A percentile compares a stretch with the other conserved stretches of the same genome.
Evolutionary conservation across 2,329 filamentous ascomycete species (phyloP).

Genomic region (Biscogniauxia mediterranea): DNA sequence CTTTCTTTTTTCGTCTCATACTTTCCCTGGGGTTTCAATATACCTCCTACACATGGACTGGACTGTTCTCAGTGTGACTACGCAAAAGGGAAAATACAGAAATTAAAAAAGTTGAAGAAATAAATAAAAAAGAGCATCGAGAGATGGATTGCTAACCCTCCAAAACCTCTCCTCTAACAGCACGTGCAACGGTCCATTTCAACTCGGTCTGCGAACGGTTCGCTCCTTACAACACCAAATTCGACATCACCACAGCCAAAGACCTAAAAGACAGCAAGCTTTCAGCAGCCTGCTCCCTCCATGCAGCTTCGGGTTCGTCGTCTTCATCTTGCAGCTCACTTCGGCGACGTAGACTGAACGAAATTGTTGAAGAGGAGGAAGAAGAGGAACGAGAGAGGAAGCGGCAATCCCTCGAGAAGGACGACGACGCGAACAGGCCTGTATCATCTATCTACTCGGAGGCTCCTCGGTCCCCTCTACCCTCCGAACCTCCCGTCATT

Average conservation of each 20-base stretch:
- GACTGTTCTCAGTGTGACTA: too few species aligned
- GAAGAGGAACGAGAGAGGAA: constrained; percentile 64
- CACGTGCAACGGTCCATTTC: constrained; percentile 75
- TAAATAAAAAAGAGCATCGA: constrained; percentile 20
- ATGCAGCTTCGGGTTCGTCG: constrained; percentile 82
- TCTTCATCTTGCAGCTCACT: constrained; percentile 82
- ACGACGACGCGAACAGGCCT: constrained; percentile 38
- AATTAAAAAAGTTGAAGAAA: too few species aligned
- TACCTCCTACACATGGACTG: too few species aligned
- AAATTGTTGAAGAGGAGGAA: constrained; percentile 91
- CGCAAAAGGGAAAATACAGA: too few species aligned
- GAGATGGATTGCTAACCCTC: constrained; percentile 20
- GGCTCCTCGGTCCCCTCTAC: constrained; percentile 17
- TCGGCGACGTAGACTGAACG: constrained; percentile 74
- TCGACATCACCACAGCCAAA: constrained; percentile 70
- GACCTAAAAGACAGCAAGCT: constrained; percentile 86
- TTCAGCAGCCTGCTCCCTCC: constrained; percentile 83
- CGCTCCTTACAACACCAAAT: constrained; percentile 80
- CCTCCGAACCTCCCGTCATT: constrained; percentile 41
- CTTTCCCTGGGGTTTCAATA: neutral
- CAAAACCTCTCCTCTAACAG: constrained; percentile 45
- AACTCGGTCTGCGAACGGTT: constrained; percentile 68
- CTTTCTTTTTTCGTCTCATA: neutral
- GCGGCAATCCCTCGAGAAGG: constrained; percentile 53
- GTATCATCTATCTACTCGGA: constrained; percentile 30